phyloP scores from a whole-genome alignment of 192 early-diverging fungal species.

The Pilaira anomala region DNA sequence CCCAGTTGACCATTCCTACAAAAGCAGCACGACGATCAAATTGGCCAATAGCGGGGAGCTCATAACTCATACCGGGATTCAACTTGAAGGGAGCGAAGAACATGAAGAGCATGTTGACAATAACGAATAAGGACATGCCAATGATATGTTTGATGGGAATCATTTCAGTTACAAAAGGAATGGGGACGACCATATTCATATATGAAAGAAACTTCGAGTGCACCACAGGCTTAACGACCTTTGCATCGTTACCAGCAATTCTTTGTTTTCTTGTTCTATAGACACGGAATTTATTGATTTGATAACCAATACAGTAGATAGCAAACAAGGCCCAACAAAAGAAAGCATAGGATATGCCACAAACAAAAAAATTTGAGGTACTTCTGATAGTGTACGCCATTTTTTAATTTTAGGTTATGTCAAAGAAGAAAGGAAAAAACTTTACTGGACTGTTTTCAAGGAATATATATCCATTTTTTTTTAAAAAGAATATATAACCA shows the following conservation, averaged over 20 bases:
- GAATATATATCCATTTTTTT: no score
- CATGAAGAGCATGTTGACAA: constrained; percentile 22
- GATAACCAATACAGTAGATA: constrained; percentile 26
- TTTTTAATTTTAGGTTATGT: not conserved
- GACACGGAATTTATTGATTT: constrained; percentile 11
- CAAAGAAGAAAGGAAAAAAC: no score
- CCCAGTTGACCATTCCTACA: constrained; percentile 35
- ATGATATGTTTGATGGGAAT: constrained; percentile 28
- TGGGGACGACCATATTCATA: constrained; percentile 11
- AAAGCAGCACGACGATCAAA: constrained; percentile 35
- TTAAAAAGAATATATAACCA: no score
- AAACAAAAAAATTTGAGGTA: constrained; percentile 22
- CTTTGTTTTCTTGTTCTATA: constrained; percentile 16
- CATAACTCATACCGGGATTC: not conserved
- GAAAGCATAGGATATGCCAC: constrained; percentile 21
- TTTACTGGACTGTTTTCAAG: no score
- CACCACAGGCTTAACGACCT: not conserved
- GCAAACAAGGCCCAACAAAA: constrained; percentile 30
- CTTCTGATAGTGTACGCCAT: not conserved
- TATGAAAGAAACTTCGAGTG: not conserved
- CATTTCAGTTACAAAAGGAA: constrained; percentile 27
- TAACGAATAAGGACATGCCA: constrained; percentile 19
- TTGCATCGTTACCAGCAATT: not conserved
- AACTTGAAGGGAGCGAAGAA: constrained; percentile 29
- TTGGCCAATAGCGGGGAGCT: constrained; percentile 8